Base-by-base conservation (phyloP, 2,329 filamentous ascomycete genomes). In the Colletotrichum salicis region DNA sequence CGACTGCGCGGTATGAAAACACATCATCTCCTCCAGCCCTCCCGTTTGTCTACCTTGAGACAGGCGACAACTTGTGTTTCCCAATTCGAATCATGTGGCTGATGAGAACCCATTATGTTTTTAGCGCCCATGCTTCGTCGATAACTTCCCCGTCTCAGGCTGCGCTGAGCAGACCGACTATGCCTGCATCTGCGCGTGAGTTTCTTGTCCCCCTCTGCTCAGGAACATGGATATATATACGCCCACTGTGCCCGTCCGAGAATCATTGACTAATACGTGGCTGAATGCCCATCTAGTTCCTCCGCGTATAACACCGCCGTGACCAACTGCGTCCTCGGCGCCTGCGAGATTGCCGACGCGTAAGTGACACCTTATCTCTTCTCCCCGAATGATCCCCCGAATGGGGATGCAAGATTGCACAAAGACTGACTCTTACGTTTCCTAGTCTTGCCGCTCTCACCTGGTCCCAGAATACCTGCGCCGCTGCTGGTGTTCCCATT, bases 131-230 rank as follows among this genome's bases (percentile, higher is more conserved):
- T 76, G 74, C 35, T 67, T 75, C 56, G 55, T 68, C 22, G 41
- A 74, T 45, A 74, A 52, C 62, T 70, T 75, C 33, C 52, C 64
- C 15, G 6, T 60, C 22, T 74, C 71, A 45, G 74, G 64, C 2
- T 72, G 64, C 48, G 19, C 57, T 33, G 63, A 67, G 12, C 58
- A 73, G 48, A 71, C 64, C 22, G 61, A 74, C 72, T 76, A 71
- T 6, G 62, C 64, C 27, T 73, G 71, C 54, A 33, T 73, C 48
- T 76, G 73, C 71, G 63, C 62, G 73, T 75, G 35, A 41, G 74
- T 58, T 5, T 12, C 27, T 19, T 12, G 19, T 27, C n/a, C 19
- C 12, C 27, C 2, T 29, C 27, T 29, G 27, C 27, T 29, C 27
- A 29, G 27, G 27, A 29, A 29, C 27, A 29, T 29, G 27, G 27